Evolutionary conservation across 1,284 basidiomycete species (phyloP).

Genomic region (Trametes sp.): DNA sequence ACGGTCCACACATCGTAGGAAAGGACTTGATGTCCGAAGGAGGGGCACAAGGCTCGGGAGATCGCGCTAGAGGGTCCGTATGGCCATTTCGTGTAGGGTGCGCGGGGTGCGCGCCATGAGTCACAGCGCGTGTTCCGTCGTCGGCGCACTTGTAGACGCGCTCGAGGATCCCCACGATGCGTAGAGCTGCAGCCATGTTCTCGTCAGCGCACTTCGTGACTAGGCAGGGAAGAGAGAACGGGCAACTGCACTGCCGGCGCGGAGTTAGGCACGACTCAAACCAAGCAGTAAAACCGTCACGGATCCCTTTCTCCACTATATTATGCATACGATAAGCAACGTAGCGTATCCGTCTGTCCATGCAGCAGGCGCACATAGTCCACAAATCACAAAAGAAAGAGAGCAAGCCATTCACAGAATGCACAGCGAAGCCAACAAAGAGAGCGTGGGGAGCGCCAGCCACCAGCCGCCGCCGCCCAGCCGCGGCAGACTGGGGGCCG

Average conservation of each 20-base stretch:
- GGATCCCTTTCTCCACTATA: constrained; percentile 8
- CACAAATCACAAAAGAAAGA: not conserved
- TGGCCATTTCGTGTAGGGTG: not conserved
- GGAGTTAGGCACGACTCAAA: no score
- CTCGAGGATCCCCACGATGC: not conserved
- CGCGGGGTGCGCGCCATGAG: constrained; percentile 5
- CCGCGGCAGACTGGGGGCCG: constrained; percentile 5
- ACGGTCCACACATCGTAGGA: constrained; percentile 1
- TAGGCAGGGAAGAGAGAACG: no score
- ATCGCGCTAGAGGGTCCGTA: not conserved
- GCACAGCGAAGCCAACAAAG: constrained; percentile 9
- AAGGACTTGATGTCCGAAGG: constrained; percentile 3
- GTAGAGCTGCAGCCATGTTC: no score
- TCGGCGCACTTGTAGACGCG: not conserved
- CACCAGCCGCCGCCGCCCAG: constrained; percentile 6
- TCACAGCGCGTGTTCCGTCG: not conserved
- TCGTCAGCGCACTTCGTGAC: no score
- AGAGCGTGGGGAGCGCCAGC: constrained; percentile 13
- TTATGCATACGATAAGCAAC: constrained; percentile 1
- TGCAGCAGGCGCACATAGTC: constrained; percentile 5
- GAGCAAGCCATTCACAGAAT: constrained; percentile 11
- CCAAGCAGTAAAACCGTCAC: not conserved
- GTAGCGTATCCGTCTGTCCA: constrained; percentile 6
- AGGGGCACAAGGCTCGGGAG: not conserved
- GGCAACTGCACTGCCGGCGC: no score